Evolutionary conservation across 1,284 basidiomycete species (phyloP).

Genomic region (Retiboletus flavoniger): DNA sequence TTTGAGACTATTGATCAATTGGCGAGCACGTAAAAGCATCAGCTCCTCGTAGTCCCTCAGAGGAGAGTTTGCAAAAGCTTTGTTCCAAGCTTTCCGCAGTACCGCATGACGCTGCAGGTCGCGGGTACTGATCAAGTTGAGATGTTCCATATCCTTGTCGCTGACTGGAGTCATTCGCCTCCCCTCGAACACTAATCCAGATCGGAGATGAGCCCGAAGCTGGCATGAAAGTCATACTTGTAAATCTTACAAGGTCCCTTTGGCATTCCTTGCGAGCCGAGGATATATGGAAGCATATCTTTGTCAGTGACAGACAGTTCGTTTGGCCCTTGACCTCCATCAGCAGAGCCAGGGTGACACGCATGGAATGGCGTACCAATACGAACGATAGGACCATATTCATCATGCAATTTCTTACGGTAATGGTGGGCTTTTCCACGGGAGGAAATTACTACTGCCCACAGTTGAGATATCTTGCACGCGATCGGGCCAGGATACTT

Average conservation of each 20-base stretch:
- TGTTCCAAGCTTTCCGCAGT: slow-evolving; percentile 43
- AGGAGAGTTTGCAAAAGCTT: slow-evolving; percentile 39
- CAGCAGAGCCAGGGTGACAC: slow-evolving; percentile 1
- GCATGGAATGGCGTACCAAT: slow-evolving; percentile 23
- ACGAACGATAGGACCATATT: slow-evolving; percentile 30
- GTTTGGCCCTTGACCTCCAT: slow-evolving; percentile 25
- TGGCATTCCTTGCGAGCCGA: slow-evolving; percentile 29
- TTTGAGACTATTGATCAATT: slow-evolving; percentile 36
- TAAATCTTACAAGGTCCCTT: slow-evolving; percentile 26
- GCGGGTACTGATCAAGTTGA: slow-evolving; percentile 34
- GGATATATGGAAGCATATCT: slow-evolving; percentile 22
- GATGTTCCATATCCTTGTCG: slow-evolving; percentile 7
- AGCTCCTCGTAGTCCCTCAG: slow-evolving; percentile 41
- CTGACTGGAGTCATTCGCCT: slow-evolving; percentile 20
- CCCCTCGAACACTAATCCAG: slow-evolving; percentile 20
- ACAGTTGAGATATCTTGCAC: slow-evolving; percentile 29
- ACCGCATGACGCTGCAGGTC: slow-evolving; percentile 38
- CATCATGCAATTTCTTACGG: slow-evolving; percentile 24
- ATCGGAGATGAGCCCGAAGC: slow-evolving; percentile 4
- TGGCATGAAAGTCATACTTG: background rate
- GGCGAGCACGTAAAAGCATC: slow-evolving; percentile 32
- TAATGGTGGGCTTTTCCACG: slow-evolving; percentile 24
- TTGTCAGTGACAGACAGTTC: slow-evolving; percentile 29
- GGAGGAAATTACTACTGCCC: slow-evolving; percentile 13
- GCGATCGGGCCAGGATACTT: slow-evolving; percentile 35